Evolutionary conservation across 257 asterid species (phyloP), one percentile per base, ranked within the genome.

Genomic region (Schizonepeta tenuifolia): DNA sequence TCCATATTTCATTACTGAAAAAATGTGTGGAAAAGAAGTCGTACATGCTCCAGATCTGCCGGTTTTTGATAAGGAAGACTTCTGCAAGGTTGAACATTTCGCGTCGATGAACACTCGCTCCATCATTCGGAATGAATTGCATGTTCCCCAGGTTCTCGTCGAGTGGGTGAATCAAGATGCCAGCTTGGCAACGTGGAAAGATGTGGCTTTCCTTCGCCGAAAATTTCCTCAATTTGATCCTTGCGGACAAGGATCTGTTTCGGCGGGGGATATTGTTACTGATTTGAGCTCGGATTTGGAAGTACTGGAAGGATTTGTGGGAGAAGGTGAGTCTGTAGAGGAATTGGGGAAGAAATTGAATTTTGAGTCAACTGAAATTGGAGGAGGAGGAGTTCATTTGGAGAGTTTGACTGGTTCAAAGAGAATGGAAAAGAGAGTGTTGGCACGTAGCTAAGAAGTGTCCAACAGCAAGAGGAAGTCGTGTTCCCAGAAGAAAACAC

Each of bases 91-190:
- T 7, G 14, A 3, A 0, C 47, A 15, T 9, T 10, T n/a, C n/a
- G n/a, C 8, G 14, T 2, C 47, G 0, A 0, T 41, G 47, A 21
- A 15, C 0, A 15, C 2, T 0, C 54, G 54, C 0, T 0, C 21
- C 21, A 14, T 5, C 8, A 0, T 4, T 1, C 1, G 54, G 1
- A 6, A 1, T 1, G 54, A 9, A 0, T 7, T 4, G 3, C 2
- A 0, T 0, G 0, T 47, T 4, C 9, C 20, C 1, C 20, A 47
- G 7, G 14, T 47, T 15, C 13, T 44, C 5, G 51, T 44, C 1
- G 7, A 44, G 17, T 44, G 51, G 51, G 1, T 44, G 1, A 13
- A 12, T 44, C 13, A 6, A 11, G 51, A 1, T 3, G 26, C 1
- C 7, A 3, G 7, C 1, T 12, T 15, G 3, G 51, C 51, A 2